Percentiles rank a stretch among this genome's conserved stretches.
Evolutionary conservation across 1,139 yeast genomes (phyloP).

Genomic region (Pneumocystis sp.): DNA sequence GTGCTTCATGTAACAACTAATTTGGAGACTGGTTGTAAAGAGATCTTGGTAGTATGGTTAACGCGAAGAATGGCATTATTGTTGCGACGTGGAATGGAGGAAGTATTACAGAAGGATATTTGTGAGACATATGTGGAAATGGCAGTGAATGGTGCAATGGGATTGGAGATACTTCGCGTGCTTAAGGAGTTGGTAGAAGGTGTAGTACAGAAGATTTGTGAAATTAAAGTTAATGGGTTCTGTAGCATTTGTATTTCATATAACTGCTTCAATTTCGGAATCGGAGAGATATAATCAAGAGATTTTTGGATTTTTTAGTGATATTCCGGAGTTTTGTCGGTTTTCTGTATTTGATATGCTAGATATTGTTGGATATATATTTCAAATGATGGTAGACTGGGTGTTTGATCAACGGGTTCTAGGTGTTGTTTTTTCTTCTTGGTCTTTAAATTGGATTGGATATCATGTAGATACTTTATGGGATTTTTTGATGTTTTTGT

Average conservation of each 20-base stretch:
- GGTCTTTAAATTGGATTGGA: not conserved
- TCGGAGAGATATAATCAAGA: not conserved
- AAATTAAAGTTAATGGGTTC: not conserved
- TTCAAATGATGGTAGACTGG: not conserved
- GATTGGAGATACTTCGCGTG: not conserved
- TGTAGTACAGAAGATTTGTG: not conserved
- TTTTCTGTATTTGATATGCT: not conserved
- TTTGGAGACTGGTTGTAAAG: not conserved
- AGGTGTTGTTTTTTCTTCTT: not conserved
- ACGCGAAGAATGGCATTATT: not conserved
- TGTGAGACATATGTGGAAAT: not conserved
- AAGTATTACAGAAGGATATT: not conserved
- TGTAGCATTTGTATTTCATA: not conserved
- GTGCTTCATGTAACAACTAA: not conserved
- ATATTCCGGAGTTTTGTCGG: not conserved
- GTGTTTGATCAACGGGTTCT: not conserved
- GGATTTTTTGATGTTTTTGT: not conserved
- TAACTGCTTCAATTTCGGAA: not conserved
- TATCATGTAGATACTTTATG: not conserved
- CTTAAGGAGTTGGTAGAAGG: not conserved
- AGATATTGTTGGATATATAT: not conserved
- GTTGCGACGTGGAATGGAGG: not conserved
- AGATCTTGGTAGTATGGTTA: not conserved
- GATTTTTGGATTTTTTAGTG: not conserved
- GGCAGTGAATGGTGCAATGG: not conserved